phyloP scores from a whole-genome alignment of 768 basidiomycete species.

The Tulasnella sp. region DNA sequence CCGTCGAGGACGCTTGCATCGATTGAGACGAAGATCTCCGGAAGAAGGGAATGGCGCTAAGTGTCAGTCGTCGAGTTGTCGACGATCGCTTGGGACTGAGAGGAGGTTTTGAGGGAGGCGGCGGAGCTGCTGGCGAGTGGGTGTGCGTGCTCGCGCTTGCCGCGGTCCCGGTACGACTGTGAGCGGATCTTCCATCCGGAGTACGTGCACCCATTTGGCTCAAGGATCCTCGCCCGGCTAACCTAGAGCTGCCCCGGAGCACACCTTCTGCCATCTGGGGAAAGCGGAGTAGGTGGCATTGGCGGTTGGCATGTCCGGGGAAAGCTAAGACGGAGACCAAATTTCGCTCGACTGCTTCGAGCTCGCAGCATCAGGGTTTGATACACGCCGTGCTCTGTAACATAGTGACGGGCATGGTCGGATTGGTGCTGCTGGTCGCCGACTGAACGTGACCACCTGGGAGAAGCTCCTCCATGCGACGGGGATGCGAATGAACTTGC shows the following conservation, averaged over 20 bases:
- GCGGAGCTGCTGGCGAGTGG: slow-evolving; percentile 1
- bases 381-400: not conserved
- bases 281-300: not conserved
- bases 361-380: not conserved
- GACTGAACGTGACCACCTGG: slow-evolving; percentile 1
- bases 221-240: slow-evolving; percentile 14
- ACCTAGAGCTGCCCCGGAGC: slow-evolving; percentile 25
- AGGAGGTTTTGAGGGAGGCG: slow-evolving; percentile 11
- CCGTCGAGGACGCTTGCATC: slow-evolving; percentile 46
- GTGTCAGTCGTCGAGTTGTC: slow-evolving; percentile 64
- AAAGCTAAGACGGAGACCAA: not conserved
- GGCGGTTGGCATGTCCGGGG: not conserved
- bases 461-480: not conserved
- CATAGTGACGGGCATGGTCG: not conserved
- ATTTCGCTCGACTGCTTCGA: not conserved
- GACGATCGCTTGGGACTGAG: slow-evolving; percentile 11
- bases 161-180: slow-evolving; percentile 61
- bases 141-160: slow-evolving; percentile 61
- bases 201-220: slow-evolving; percentile 5
- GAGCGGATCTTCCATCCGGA: slow-evolving; percentile 23
- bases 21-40: slow-evolving; percentile 83
- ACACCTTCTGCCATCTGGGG: not conserved
- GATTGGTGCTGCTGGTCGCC: not conserved
- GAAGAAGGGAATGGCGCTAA: slow-evolving; percentile 91
- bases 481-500: not conserved